Evolutionary conservation across 768 basidiomycete genomes (phyloP).

Genomic region (Ephemerocybe angulata): DNA sequence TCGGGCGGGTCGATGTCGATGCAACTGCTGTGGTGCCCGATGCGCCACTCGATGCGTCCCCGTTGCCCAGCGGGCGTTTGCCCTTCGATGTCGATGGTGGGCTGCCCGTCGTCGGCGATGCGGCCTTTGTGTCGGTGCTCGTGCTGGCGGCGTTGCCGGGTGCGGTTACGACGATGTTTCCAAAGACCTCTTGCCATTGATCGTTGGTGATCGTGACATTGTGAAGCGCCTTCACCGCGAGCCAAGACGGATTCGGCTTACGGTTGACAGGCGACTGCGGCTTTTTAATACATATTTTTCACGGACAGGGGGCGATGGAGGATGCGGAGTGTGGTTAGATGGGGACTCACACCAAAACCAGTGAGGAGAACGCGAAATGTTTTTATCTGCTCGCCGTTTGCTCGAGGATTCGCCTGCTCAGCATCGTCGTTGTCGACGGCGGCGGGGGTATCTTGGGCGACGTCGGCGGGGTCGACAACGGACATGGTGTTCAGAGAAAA

Average conservation of each 20-base stretch:
- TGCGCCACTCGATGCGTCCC: constrained; percentile 5
- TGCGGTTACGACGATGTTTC: constrained; percentile 9
- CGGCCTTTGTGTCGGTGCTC: neutral
- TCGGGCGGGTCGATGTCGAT: neutral
- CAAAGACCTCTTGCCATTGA: constrained; percentile 18
- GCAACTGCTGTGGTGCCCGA: constrained; percentile 10
- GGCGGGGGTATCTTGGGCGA: neutral
- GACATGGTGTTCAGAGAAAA: neutral
- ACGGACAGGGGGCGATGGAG: neutral
- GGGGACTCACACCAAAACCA: constrained; percentile 33
- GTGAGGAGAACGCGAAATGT: constrained; percentile 34
- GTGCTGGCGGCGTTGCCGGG: neutral
- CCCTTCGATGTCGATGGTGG: constrained; percentile 9
- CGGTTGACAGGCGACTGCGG: constrained; percentile 54
- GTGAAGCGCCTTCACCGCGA: constrained; percentile 61
- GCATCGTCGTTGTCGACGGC: neutral
- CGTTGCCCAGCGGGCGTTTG: constrained; percentile 10
- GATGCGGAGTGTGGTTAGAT: constrained; percentile 2
- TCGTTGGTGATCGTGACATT: constrained; percentile 32
- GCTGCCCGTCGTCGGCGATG: constrained; percentile 6
- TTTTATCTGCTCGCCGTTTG: neutral
- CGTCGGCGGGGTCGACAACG: neutral
- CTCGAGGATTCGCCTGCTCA: no score
- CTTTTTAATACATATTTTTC: constrained; percentile 17
- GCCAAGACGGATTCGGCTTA: constrained; percentile 67